A percentile compares a stretch with the other conserved stretches of the same genome.
These are phyloP conservation scores for Pyricularia grisea DNA, from an alignment of 2,329 filamentous ascomycete species.

Conservation along the genomic window DNA sequence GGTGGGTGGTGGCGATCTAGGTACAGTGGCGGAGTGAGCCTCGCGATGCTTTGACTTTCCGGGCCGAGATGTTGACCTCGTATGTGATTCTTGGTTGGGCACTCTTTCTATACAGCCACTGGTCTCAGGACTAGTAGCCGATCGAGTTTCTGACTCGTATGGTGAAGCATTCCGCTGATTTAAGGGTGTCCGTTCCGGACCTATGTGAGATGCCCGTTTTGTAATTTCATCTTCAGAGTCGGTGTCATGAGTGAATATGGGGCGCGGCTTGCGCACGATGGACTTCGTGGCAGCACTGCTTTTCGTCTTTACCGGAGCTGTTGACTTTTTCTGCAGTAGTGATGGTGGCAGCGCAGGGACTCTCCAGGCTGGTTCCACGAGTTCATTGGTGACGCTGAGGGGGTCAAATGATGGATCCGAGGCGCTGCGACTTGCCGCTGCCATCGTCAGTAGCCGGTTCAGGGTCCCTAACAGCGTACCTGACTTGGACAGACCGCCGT, in stretches of 20 bases:
- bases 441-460: neutral
- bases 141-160: neutral
- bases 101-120: neutral
- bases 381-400: slow-evolving; percentile 10
- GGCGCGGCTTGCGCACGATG: neutral
- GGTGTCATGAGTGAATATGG: neutral
- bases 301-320: neutral
- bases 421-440: neutral
- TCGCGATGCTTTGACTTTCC: neutral
- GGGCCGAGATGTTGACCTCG: neutral
- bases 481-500: neutral
- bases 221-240: slow-evolving; percentile 5
- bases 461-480: neutral
- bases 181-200: neutral
- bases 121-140: neutral
- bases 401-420: slow-evolving; percentile 1
- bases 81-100: neutral
- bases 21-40: neutral
- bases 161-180: neutral
- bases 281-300: neutral
- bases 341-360: slow-evolving; percentile 23
- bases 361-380: slow-evolving; percentile 27
- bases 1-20: neutral
- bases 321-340: slow-evolving; percentile 9
- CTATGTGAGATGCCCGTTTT: neutral